Percentiles rank a stretch among this genome's conserved stretches.
phyloP scores from a whole-genome alignment of 2,329 filamentous ascomycete species.

The Aciculosporium take region DNA sequence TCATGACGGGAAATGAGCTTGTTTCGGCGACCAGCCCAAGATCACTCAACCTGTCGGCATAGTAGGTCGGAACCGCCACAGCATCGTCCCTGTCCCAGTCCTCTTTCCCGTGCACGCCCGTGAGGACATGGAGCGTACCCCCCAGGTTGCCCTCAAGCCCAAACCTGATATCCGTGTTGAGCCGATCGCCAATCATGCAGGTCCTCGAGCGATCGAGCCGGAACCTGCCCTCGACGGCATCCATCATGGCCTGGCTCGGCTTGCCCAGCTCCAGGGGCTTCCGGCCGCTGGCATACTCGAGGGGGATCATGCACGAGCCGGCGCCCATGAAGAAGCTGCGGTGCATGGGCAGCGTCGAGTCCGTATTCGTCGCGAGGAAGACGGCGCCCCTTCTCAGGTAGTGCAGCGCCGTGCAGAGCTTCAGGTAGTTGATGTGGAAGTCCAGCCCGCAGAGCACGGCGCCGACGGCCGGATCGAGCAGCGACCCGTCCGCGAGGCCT shows the following conservation, averaged over 20 bases:
- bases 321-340: conserved; percentile 83
- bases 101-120: conserved; percentile 74
- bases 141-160: conserved; percentile 82
- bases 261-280: conserved; percentile 76
- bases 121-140: conserved; percentile 80
- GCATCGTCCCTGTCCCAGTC: conserved; percentile 62
- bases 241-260: conserved; percentile 98
- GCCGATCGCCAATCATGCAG: conserved; percentile 90
- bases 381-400: conserved; percentile 71
- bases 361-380: conserved; percentile 87
- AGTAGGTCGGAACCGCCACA: conserved; percentile 61
- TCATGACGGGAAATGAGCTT: background rate
- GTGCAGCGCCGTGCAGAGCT: conserved; percentile 70
- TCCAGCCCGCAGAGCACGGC: conserved; percentile 83
- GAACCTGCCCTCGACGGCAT: conserved; percentile 93
- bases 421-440: conserved; percentile 91
- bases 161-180: conserved; percentile 94
- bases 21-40: conserved; percentile 27
- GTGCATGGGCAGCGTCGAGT: conserved; percentile 74
- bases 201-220: conserved; percentile 68
- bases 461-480: conserved; percentile 77
- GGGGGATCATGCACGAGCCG: conserved; percentile 63
- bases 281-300: conserved; percentile 56
- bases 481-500: conserved; percentile 57
- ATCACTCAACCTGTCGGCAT: conserved; percentile 75